Evolutionary conservation across 2,329 filamentous ascomycete species (phyloP), one percentile per base, ranked within the genome.

Genomic region (Setomelanomma holmii): DNA sequence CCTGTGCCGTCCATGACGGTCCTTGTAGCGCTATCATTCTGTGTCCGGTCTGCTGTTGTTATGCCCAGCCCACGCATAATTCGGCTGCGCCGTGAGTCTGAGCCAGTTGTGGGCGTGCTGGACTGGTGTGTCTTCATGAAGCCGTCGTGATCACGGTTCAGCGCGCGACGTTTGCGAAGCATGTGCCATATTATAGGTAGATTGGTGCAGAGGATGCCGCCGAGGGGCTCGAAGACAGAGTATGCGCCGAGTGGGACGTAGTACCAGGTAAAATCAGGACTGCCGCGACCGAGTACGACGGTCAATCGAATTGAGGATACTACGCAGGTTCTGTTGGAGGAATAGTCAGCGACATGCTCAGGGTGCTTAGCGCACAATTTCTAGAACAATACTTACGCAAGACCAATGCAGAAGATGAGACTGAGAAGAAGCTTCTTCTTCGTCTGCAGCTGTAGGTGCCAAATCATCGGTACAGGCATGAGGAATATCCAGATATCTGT

Each of bases 161-260:
- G 24, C 4, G 54, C 52, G 22, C 46, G 52, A 22, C 51, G 58
- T 42, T 71, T 72, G 19, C 69, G 66, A 47, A 61, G 58, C 67
- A 72, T 71, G 53, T 72, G 69, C 64, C 66, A 72, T 14, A 72
- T 66, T 7, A 72, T 69, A 7, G 69, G 69, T 1, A 73, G 53
- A 49, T 73, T 72, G 22, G 66, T 72, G 55, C 67, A 69, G 30
- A 73, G 60, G 30, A 73, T 69, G 34, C 68, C 67, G 20, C 70
- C 70, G 24, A 73, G 63, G 7, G 69, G 70, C 49, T 72, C 69
- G 53, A 71, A 70, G 41, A 64, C 66, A 19, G 66, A 70, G 56
- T 69, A 73, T 38, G 68, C 66, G 44, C 68, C 68, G n/a, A 71
- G 66, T 0, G 68, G 68, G 10, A 71, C 69, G 49, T 68, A 68